A percentile compares a stretch with the other conserved stretches of the same genome.
Conservation (phyloP, 2,329 filamentous ascomycete species). For the Myriosclerotinia curreyana region DNA sequence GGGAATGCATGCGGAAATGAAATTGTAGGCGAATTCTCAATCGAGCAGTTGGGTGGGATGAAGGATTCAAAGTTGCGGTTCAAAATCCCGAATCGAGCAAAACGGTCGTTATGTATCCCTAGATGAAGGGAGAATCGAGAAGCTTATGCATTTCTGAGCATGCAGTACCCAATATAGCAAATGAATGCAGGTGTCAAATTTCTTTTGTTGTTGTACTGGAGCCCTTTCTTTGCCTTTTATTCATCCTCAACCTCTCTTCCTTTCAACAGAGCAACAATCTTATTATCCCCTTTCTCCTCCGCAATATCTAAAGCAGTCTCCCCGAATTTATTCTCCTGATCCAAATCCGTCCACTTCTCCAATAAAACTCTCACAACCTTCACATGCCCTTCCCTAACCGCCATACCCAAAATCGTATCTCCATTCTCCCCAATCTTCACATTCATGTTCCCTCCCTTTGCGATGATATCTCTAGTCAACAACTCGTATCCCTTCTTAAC, state of each 20-base stretch:
- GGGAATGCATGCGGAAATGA: too few relatives aligned
- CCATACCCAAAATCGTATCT: constrained; percentile 25
- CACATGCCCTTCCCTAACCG: constrained; percentile 20
- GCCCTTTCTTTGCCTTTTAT: background rate
- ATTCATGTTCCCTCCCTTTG: constrained; percentile 24
- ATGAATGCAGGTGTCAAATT: too few relatives aligned
- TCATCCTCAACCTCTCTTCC: background rate
- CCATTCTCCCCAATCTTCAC: constrained; percentile 25
- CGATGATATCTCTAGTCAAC: constrained; percentile 24
- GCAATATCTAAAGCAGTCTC: constrained; percentile 28
- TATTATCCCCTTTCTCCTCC: constrained; percentile 23
- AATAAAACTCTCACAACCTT: constrained; percentile 25
- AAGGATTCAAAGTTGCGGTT: too few relatives aligned
- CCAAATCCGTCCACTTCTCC: constrained; percentile 19
- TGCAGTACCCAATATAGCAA: too few relatives aligned
- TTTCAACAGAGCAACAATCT: constrained; percentile 24
- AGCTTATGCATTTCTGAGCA: too few relatives aligned
- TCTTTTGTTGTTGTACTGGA: too few relatives aligned
- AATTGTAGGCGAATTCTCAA: too few relatives aligned
- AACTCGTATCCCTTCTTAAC: constrained; percentile 22
- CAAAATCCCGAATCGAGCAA: too few relatives aligned
- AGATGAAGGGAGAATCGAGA: too few relatives aligned
- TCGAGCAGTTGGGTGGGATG: too few relatives aligned
- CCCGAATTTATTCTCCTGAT: constrained; percentile 23
- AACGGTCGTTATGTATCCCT: too few relatives aligned